Evolutionary conservation across 2,329 filamentous ascomycete genomes (phyloP), one percentile per base, ranked within the genome.

Genomic region (Chaetomium olivaceum): DNA sequence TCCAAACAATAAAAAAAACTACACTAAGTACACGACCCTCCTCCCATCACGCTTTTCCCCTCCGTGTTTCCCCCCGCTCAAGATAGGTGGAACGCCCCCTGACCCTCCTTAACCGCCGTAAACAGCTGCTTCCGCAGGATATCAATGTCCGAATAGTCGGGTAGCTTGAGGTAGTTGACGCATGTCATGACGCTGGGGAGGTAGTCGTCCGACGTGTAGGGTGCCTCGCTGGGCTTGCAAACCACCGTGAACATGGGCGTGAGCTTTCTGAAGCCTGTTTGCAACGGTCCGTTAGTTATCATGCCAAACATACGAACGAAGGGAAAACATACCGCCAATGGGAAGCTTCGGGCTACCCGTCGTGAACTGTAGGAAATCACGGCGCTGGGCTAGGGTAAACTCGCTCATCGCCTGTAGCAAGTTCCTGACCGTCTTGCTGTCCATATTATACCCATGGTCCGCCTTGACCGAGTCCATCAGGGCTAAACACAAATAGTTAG

Each of bases 171-270:
- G 77, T 99, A 99, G 78, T 99, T 99, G 79, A 97, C 95, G 77
- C 96, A 99, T 12, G 96, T 99, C 96, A 99, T 99, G 77, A 99
- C 96, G 76, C 93, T 98, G 14, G 96, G 95, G n/a, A 99, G 85
- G 74, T 98, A 99, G 80, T 99, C 95, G 75, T 99, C 95, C 4
- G 94, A 94, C 3, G 89, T 90, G 77, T 93, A 95, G 1, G 95
- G 95, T 19, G 92, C 88, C 75, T 99, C 95, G 77, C 92, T 96
- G n/a, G 94, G 94, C 78, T 97, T 97, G 84, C 95, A 98, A 52
- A 99, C 95, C 68, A 99, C 95, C 3, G 95, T 99, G 76, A 99
- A 98, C 89, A 98, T 97, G 23, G 95, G 95, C 2, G 93, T 98
- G 68, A 99, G 87, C 77, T 89, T 91, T 81, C 96, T 97, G 86